Percentiles rank a stretch among this genome's conserved stretches.
phyloP scores from a whole-genome alignment of 257 asterid species.

The Handroanthus guayacan region DNA sequence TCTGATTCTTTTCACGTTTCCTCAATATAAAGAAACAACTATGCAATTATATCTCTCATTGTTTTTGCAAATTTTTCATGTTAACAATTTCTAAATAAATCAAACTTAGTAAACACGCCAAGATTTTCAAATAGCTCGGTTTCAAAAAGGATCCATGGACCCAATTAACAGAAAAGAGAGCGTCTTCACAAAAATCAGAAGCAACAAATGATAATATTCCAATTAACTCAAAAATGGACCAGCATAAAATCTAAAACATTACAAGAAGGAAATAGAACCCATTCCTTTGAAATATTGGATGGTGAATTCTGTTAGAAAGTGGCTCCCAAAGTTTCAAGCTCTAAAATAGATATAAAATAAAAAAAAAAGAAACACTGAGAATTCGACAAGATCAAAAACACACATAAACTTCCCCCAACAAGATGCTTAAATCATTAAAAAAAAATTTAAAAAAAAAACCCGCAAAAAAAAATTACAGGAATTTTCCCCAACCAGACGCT shows the following conservation, averaged over 20 bases:
- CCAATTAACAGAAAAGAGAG: slow-evolving; percentile 3
- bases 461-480: not conserved
- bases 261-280: not conserved
- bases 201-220: slow-evolving; percentile 4
- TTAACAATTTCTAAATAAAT: too few species aligned
- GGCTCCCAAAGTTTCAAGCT: not conserved
- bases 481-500: not conserved
- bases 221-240: not conserved
- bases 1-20: too few species aligned
- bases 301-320: not conserved
- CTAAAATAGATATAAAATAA: not conserved
- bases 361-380: not conserved
- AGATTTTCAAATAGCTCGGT: not conserved
- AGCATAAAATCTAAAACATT: not conserved
- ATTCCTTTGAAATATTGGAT: not conserved
- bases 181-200: not conserved
- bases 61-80: too few species aligned
- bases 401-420: not conserved
- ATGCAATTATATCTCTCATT: too few species aligned
- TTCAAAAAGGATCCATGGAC: slow-evolving; percentile 2
- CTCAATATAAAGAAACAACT: too few species aligned
- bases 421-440: slow-evolving; percentile 6
- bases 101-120: not conserved
- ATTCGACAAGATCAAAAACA: not conserved
- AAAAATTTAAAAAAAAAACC: not conserved